phyloP scores from a whole-genome alignment of 2,329 filamentous ascomycete genomes.

The Epichloe baconii region DNA sequence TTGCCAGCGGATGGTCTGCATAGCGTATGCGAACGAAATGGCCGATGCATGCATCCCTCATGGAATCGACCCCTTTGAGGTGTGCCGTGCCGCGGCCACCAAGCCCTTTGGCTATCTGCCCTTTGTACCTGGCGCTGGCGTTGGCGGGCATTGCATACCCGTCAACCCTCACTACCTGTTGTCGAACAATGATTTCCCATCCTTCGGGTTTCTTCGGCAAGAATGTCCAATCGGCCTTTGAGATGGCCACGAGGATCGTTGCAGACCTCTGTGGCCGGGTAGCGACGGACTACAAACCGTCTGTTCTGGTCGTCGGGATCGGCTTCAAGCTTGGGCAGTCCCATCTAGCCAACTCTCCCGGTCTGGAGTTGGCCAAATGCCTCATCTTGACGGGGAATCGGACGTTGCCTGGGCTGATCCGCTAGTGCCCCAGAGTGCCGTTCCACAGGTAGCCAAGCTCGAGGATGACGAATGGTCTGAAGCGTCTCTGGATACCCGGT shows the following conservation, averaged over 20 bases:
- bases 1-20: constrained; percentile 41
- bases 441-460: constrained; percentile 27
- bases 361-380: constrained; percentile 27
- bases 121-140: constrained; percentile 33
- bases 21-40: constrained; percentile 44
- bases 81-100: constrained; percentile 32
- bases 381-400: constrained; percentile 22
- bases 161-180: constrained; percentile 42
- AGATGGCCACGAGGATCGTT: constrained; percentile 24
- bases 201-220: constrained; percentile 28
- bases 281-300: constrained; percentile 8
- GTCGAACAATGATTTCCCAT: constrained; percentile 32
- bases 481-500: constrained; percentile 20
- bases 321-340: constrained; percentile 38
- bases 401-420: constrained; percentile 32
- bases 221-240: constrained; percentile 29
- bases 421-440: constrained; percentile 26
- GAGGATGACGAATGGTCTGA: constrained; percentile 25
- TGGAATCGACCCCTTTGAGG: constrained; percentile 37
- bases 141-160: constrained; percentile 44
- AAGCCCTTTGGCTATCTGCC: constrained; percentile 42
- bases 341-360: constrained; percentile 33
- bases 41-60: constrained; percentile 34
- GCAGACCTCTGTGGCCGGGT: constrained; percentile 14
- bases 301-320: constrained; percentile 32